Evolutionary conservation across 2,329 filamentous ascomycete genomes (phyloP), one percentile per base, ranked within the genome.

Genomic region (Beauveria caledonica): DNA sequence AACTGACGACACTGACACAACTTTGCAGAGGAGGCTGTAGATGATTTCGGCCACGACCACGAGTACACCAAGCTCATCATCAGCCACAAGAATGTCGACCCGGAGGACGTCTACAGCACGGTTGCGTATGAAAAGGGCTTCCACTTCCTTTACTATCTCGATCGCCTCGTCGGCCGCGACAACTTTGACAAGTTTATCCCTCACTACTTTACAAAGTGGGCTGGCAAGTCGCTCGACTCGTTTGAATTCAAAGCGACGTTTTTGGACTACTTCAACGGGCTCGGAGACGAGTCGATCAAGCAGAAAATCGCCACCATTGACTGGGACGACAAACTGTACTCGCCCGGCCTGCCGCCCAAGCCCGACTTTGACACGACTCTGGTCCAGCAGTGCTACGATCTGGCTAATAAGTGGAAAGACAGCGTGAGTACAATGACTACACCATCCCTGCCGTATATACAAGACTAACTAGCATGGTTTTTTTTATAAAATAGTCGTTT

Each of bases 61-160:
- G 88, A 93, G 67, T 97, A 94, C 76, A 99, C 94, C 8, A 95
- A 95, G 73, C 82, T 99, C 58, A 86, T 96, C 65, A 83, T 92
- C 62, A 86, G 90, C 71, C 86, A 97, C 64, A 89, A 93, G 70
- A 91, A 90, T 61, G 87, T 94, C 66, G 93, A 97, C 68, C 94
- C 94, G 0, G 94, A 97, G 72, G 94, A 99, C 73, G 90, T 93
- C 1, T 99, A 97, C 77, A 95, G 89, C 66, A 89, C 85, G 27
- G 80, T 97, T 39, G 92, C 94, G 0, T 99, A 99, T 69, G 93
- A 97, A 72, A 97, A 99, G 76, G 93, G 93, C 3, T 97, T 96
- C 75, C 89, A 90, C 70, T 95, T 97, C 73, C 80, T 99, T 50
- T 97, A 92, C 73, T 87, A 92, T 68, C 85, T 99, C 15, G 94